Percentiles rank a stretch among this genome's conserved stretches.
Conservation (phyloP, 106 monocot genomes). For the Dendrobium nobile region DNA sequence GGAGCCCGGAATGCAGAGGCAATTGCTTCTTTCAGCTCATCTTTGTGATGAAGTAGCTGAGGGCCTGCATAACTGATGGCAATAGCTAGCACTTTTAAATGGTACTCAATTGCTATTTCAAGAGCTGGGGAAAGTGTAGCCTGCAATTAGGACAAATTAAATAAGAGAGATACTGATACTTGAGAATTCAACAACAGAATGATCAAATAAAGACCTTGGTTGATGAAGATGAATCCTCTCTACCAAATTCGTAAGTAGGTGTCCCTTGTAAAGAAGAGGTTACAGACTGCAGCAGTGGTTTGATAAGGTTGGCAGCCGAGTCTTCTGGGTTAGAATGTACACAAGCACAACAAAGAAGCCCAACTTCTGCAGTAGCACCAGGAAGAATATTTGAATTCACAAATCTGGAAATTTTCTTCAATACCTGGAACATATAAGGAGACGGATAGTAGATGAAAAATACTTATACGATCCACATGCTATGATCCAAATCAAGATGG, state of each 20-base stretch:
- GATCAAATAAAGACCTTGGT: constrained; percentile 47
- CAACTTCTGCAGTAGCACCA: constrained; percentile 86
- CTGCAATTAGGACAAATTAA: constrained; percentile 28
- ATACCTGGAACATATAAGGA: constrained; percentile 34
- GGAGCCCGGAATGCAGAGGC: constrained; percentile 84
- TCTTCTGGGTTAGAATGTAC: constrained; percentile 77
- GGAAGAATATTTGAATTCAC: constrained; percentile 86
- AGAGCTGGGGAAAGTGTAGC: constrained; percentile 84
- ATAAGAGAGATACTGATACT: background rate
- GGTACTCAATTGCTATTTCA: constrained; percentile 79
- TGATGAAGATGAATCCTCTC: constrained; percentile 27
- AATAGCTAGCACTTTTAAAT: constrained; percentile 70
- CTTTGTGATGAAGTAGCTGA: constrained; percentile 46
- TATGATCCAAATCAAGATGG: background rate
- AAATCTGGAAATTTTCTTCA: constrained; percentile 89
- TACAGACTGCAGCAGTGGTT: constrained; percentile 62
- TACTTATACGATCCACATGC: background rate
- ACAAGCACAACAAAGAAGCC: constrained; percentile 95
- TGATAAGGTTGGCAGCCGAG: constrained; percentile 53
- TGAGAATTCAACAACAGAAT: constrained; percentile 3
- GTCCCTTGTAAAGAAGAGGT: constrained; percentile 62
- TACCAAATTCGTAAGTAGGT: constrained; percentile 55
- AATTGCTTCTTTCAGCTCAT: constrained; percentile 76
- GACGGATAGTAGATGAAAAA: background rate
- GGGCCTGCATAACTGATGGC: constrained; percentile 80